phyloP scores from a whole-genome alignment of 768 basidiomycete genomes.

The Obba rivulosa region DNA sequence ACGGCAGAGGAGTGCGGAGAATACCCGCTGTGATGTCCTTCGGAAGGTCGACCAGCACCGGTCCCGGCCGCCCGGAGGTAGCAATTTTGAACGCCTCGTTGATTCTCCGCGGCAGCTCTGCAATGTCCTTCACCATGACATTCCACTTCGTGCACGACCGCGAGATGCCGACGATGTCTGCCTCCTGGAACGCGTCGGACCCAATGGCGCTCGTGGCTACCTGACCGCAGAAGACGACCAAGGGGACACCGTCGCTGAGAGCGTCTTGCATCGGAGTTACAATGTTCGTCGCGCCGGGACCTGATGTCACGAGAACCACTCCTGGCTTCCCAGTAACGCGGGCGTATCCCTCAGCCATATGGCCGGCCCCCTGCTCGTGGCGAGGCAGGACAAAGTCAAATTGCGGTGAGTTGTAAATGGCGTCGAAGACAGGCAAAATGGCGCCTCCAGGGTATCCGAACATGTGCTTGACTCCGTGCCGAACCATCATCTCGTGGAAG shows the following conservation, averaged over 20 bases:
- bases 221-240: constrained; percentile 95
- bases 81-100: constrained; percentile 99
- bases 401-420: constrained; percentile 93
- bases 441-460: constrained; percentile 99
- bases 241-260: constrained; percentile 85
- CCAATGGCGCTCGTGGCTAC: constrained; percentile 99
- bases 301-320: constrained; percentile 96
- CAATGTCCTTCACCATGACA: constrained; percentile 97
- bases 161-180: constrained; percentile 94
- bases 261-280: constrained; percentile 99
- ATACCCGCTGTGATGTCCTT: constrained; percentile 97
- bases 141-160: constrained; percentile 99
- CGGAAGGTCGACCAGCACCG: constrained; percentile 97
- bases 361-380: constrained; percentile 97
- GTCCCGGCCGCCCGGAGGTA: constrained; percentile 93
- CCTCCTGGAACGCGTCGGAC: constrained; percentile 99
- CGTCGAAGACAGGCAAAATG: constrained; percentile 99
- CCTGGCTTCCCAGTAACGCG: constrained; percentile 97
- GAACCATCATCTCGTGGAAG: constrained; percentile 99
- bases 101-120: constrained; percentile 90
- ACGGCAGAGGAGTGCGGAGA: constrained; percentile 78
- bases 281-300: constrained; percentile 97
- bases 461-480: constrained; percentile 92
- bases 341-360: constrained; percentile 99
- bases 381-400: constrained; percentile 95